Base-by-base conservation (phyloP, 495 filamentous ascomycete species). In the Annulohypoxylon maeteangense region DNA sequence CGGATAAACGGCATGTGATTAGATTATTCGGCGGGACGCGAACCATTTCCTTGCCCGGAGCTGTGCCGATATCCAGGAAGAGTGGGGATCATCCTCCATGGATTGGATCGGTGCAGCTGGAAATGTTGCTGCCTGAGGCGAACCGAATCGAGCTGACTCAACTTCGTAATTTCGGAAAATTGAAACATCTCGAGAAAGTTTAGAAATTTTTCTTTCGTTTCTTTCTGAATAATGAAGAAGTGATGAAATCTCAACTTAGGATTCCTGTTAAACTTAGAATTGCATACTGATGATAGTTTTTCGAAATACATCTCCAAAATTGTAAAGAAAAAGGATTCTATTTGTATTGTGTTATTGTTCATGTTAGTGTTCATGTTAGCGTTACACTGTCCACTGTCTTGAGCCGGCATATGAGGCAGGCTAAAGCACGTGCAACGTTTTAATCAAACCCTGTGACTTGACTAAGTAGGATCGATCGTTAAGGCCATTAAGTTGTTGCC, bases 11-110 rank as follows among this genome's bases (percentile, higher is more conserved):
- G 60, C 51, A 57, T 40, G 12, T 34, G 32, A 20, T 56, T 11
- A n/a, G 32, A n/a, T 53, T 40, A 27, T 45, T 48, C 14, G 44
- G 51, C 11, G 45, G 59, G 54, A 51, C 67, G 67, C 67, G 67
- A 65, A 70, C 67, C 60, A 58, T 42, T 31, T 25, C 50, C 50
- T 54, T 54, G 34, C 18, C 64, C 54, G 16, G 20, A 56, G 10
- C 36, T 29, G 45, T 48, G 45, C 45, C 45, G 45, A 25, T 48
- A 23, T 48, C 45, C 45, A 48, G 18, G 22, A 11, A 23, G 45
- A 25, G 45, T 48, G 45, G 45, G 20, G 45, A 48, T 25, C 45
- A 48, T 48, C 45, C 18, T 25, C 18, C 22, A 23, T 11, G 14
- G 12, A 32, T 48, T 20, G 12, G 7, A 54, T 45, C 23, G 40